These are phyloP conservation scores for Dothiorella sarmentorum DNA, from an alignment of 2,329 filamentous ascomycete species.

Conservation along the genomic window DNA sequence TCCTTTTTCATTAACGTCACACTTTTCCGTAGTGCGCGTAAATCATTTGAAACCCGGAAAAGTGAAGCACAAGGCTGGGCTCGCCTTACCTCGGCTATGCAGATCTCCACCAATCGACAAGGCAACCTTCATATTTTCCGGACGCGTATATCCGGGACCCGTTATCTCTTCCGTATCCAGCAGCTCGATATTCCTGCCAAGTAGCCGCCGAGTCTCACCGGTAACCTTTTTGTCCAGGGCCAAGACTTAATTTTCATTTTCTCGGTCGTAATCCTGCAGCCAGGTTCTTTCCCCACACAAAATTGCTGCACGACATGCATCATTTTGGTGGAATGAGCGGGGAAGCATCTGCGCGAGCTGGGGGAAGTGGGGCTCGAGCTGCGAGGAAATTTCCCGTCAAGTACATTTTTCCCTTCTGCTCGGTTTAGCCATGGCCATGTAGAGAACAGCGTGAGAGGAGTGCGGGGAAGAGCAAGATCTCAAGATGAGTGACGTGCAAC, in stretches of 20 bases:
- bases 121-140: neutral
- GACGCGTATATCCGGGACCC: neutral
- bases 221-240: neutral
- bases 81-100: neutral
- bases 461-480: neutral
- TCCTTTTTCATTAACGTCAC: no score
- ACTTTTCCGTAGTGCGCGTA: no score
- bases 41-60: no score
- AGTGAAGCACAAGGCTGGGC: no score
- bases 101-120: neutral
- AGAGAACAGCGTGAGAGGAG: no score
- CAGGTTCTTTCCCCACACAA: neutral
- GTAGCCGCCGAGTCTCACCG: no score
- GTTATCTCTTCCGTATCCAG: neutral
- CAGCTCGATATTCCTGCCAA: no score
- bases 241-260: neutral
- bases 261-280: neutral
- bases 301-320: neutral
- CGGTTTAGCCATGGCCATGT: no score
- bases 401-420: neutral
- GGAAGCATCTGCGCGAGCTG: no score
- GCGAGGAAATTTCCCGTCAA: neutral
- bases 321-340: neutral
- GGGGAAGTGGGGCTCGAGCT: neutral
- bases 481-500: neutral